Percentiles rank a stretch among this genome's conserved stretches.
Evolutionary conservation across 768 basidiomycete species (phyloP).

Genomic region (Russula griseocarnosa): DNA sequence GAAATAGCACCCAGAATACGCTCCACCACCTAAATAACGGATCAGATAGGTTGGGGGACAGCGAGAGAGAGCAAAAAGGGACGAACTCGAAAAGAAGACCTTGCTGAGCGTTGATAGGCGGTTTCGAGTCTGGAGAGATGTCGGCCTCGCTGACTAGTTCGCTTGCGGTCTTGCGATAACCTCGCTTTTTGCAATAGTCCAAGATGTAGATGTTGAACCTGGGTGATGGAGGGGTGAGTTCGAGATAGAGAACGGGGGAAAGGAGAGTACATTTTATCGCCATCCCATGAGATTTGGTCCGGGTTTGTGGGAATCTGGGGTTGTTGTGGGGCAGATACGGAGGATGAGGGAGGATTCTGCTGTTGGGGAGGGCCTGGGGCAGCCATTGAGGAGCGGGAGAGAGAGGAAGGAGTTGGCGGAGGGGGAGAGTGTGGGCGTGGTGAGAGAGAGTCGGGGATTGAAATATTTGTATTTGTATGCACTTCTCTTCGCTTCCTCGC

Average conservation of each 20-base stretch:
- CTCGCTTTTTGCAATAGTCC: constrained; percentile 80
- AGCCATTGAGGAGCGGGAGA: background rate
- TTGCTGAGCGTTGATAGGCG: constrained; percentile 80
- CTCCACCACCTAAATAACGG: constrained; percentile 69
- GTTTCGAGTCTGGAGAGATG: constrained; percentile 54
- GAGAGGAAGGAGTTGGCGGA: background rate
- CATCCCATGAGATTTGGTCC: constrained; percentile 62
- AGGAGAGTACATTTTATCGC: constrained; percentile 64
- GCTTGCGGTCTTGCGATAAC: constrained; percentile 66
- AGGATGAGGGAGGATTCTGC: background rate
- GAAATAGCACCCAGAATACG: constrained; percentile 83
- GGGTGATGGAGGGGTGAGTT: constrained; percentile 6
- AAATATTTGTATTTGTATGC: constrained; percentile 14
- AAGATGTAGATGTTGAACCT: constrained; percentile 91
- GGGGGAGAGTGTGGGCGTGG: constrained; percentile 5
- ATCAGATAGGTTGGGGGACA: constrained; percentile 19
- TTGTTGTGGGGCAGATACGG: constrained; percentile 25
- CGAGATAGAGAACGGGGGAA: constrained; percentile 26
- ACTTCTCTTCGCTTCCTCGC: background rate
- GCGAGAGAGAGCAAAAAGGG: background rate
- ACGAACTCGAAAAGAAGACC: constrained; percentile 80
- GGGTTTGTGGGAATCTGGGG: constrained; percentile 21
- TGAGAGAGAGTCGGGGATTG: constrained; percentile 18
- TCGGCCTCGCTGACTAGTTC: constrained; percentile 67
- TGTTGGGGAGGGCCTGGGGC: background rate